Evolutionary conservation across 495 filamentous ascomycete genomes (phyloP), one percentile per base, ranked within the genome.

Genomic region (Bacidia rubella): DNA sequence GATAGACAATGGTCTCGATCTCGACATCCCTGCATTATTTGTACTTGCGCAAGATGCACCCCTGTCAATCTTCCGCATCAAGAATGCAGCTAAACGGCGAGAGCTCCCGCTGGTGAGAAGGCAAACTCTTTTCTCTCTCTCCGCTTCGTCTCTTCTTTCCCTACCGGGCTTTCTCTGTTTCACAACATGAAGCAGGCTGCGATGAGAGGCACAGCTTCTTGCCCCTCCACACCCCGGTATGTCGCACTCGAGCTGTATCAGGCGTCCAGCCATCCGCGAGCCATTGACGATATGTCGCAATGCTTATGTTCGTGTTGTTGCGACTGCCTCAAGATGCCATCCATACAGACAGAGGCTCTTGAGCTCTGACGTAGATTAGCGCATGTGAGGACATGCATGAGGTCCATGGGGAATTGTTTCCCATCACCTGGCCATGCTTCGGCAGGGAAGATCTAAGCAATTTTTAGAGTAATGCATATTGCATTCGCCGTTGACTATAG

Each of bases 31-130:
- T 44, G 41, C 41, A 5, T 15, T 15, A 15, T 7, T 7, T 5
- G 7, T 35, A 15, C 41, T 44, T 44, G 41, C 41, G 41, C 41
- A 44, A 44, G 41, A 22, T 44, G 41, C 20, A 44, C 41, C 41
- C 41, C 41, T 44, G 41, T 44, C 41, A 44, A 44, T 44, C 41
- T 44, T 44, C 41, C 41, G 41, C 41, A 9, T 44, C 20, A 44
- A 44, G 41, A 22, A 44, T 44, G 41, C 41, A 44, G 41, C 41
- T 44, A n/a, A 44, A 44, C 7, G 19, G 5, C 41, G 12, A 22
- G 17, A 17, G 20, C 41, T 44, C 41, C 41, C 41, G 41, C 41
- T 44, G 20, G 20, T n/a, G 9, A 44, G 41, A 44, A 44, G 41
- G 12, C 41, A 44, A 22, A 35, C 29, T 5, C 15, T 35, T 15